phyloP scores from a whole-genome alignment of 805 yeast genomes.

The Nakazawaea populi region DNA sequence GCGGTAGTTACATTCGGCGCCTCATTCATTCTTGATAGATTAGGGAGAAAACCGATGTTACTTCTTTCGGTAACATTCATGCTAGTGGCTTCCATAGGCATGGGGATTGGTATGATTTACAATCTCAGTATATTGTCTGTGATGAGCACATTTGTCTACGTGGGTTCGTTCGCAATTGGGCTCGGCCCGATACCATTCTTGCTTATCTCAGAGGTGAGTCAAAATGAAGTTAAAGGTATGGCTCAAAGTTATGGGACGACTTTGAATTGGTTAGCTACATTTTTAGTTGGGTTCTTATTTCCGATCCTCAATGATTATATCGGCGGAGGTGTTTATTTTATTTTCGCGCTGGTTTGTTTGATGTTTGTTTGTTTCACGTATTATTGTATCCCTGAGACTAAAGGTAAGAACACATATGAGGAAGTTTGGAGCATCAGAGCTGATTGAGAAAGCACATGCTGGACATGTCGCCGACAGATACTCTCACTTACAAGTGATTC shows the following conservation, averaged over 20 bases:
- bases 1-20: slow-evolving; percentile 67
- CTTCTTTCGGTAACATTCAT: slow-evolving; percentile 60
- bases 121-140: slow-evolving; percentile 46
- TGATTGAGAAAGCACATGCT: not conserved
- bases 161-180: slow-evolving; percentile 67
- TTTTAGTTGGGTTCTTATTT: slow-evolving; percentile 72
- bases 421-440: slow-evolving; percentile 51
- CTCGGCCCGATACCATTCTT: slow-evolving; percentile 95
- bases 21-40: slow-evolving; percentile 67
- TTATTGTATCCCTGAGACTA: slow-evolving; percentile 66
- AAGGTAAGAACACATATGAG: slow-evolving; percentile 52
- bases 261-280: slow-evolving; percentile 88
- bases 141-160: slow-evolving; percentile 62
- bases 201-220: slow-evolving; percentile 84
- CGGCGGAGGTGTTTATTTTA: slow-evolving; percentile 74
- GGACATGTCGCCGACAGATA: not conserved
- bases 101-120: slow-evolving; percentile 60
- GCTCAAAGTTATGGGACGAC: slow-evolving; percentile 94
- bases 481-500: not conserved
- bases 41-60: slow-evolving; percentile 73
- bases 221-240: slow-evolving; percentile 66
- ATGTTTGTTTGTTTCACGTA: slow-evolving; percentile 42
- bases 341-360: slow-evolving; percentile 59
- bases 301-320: slow-evolving; percentile 61
- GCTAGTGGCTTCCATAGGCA: slow-evolving; percentile 56